phyloP scores from a whole-genome alignment of 1,284 basidiomycete genomes.

The Ustilago nuda region DNA sequence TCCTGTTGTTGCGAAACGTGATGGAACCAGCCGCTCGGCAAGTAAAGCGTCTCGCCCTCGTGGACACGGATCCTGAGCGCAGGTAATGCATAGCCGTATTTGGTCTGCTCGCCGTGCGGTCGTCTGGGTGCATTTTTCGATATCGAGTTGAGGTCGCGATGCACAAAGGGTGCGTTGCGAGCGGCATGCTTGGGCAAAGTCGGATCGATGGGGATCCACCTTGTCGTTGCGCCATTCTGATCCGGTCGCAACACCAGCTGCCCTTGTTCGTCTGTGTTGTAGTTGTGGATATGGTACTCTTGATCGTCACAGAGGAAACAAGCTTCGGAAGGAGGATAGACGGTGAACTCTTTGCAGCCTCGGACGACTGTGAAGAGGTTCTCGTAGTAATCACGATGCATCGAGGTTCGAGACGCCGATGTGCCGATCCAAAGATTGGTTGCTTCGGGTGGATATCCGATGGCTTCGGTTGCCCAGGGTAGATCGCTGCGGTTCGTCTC shows the following conservation, averaged over 20 bases:
- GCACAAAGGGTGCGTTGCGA: slow-evolving; percentile 45
- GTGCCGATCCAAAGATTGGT: slow-evolving; percentile 65
- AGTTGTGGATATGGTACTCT: slow-evolving; percentile 31
- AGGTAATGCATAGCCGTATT: slow-evolving; percentile 50
- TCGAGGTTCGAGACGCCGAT: slow-evolving; percentile 41
- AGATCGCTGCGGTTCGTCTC: slow-evolving; percentile 20
- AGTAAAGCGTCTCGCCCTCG: slow-evolving; percentile 58
- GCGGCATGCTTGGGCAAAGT: slow-evolving; percentile 30
- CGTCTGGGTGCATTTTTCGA: background rate
- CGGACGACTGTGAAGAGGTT: slow-evolving; percentile 62
- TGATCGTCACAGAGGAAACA: slow-evolving; percentile 57
- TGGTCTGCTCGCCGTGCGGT: slow-evolving; percentile 20
- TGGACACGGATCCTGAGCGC: slow-evolving; percentile 57
- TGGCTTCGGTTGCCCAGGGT: slow-evolving; percentile 57
- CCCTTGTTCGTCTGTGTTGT: slow-evolving; percentile 3
- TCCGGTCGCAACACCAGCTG: slow-evolving; percentile 24
- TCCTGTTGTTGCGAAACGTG: slow-evolving; percentile 61
- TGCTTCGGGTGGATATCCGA: slow-evolving; percentile 55
- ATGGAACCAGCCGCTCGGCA: slow-evolving; percentile 64
- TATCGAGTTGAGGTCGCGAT: slow-evolving; percentile 31
- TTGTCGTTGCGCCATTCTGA: slow-evolving; percentile 30
- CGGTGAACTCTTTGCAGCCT: slow-evolving; percentile 62
- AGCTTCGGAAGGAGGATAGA: slow-evolving; percentile 55
- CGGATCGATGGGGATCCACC: slow-evolving; percentile 64
- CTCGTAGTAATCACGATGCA: slow-evolving; percentile 63